Evolutionary conservation across 257 asterid genomes (phyloP), one percentile per base, ranked within the genome.

Genomic region (Sherardia arvensis): DNA sequence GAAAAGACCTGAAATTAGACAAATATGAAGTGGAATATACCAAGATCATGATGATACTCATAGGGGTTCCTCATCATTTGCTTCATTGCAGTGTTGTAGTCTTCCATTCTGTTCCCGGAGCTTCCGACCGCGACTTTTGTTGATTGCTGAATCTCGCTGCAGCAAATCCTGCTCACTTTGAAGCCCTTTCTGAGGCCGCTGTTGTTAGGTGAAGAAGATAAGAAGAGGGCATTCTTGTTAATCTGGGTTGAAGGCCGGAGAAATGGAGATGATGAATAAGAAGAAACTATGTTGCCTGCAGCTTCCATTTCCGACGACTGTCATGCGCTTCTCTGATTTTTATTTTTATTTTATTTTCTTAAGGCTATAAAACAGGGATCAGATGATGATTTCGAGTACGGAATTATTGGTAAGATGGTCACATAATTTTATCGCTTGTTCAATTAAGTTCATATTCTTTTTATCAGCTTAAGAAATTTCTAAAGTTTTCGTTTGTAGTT

Each of bases 61-160:
- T 78, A 91, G 8, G 98, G 98, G 73, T 91, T 91, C 76, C 95
- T 88, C 98, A 88, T 91, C 87, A 91, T 82, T 34, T 74, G 79
- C 84, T 80, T 88, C 98, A 91, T 91, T 36, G 91, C 88, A 20
- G 53, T 64, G 77, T 91, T 88, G 63, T 88, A 91, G 9, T 84
- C 95, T 15, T 88, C 98, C 81, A 84, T 79, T 69, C 75, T 78
- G 68, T 30, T 76, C 51, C 61, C 76, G 67, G 86, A 71, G 66
- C 25, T n/a, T 58, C 66, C 47, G 12, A 79, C 36, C 55, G 29
- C 53, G 61, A 71, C 75, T 63, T 49, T 53, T 56, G 53, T 76
- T 11, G 66, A 61, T 8, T 72, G 55, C 68, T 71, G 72, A 61
- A 73, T 64, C 63, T 70, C 86, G 66, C 68, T 76, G 82, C 87